phyloP scores from a whole-genome alignment of 2,329 filamentous ascomycete species.

The Mollisiaceae sp. region DNA sequence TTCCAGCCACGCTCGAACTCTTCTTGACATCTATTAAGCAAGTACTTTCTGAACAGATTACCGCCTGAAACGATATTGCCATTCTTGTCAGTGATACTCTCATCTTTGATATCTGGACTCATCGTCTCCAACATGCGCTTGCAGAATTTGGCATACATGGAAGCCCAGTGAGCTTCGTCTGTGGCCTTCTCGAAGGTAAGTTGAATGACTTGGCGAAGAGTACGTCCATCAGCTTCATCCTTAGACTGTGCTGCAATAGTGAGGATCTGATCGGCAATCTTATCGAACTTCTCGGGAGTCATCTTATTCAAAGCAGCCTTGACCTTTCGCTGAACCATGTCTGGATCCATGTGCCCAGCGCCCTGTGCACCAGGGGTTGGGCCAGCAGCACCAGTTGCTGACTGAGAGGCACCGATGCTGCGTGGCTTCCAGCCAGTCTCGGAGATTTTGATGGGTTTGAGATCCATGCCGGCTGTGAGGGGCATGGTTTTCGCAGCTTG shows the following conservation, averaged over 20 bases:
- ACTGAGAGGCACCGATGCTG: conserved; percentile 60
- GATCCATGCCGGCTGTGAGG: conserved; percentile 79
- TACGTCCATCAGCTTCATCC: conserved; percentile 91
- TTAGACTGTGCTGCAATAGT: conserved; percentile 93
- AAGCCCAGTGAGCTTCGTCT: conserved; percentile 97
- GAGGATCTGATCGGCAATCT: conserved; percentile 91
- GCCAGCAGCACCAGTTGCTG: conserved; percentile 46
- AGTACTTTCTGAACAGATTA: conserved; percentile 95
- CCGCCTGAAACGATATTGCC: conserved; percentile 90
- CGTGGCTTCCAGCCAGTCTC: conserved; percentile 88
- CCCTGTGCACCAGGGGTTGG: conserved; percentile 52
- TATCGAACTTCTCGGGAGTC: conserved; percentile 98
- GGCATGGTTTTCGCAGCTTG: conserved; percentile 88
- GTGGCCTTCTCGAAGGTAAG: conserved; percentile 99
- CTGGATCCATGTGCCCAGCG: conserved; percentile 75
- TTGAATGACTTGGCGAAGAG: conserved; percentile 95
- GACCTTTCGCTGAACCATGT: conserved; percentile 97
- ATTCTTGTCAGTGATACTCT: conserved; percentile 89
- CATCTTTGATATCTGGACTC: conserved; percentile 93
- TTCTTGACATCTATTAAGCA: conserved; percentile 97
- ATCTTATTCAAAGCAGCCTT: conserved; percentile 99
- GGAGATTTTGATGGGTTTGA: conserved; percentile 78
- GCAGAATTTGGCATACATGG: conserved; percentile 99
- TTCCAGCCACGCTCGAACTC: conserved; percentile 99
- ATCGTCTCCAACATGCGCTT: conserved; percentile 95